Percentiles rank a stretch among this genome's conserved stretches.
Evolutionary conservation across 129 eudicot species (phyloP).

Genomic region (Centaurea solstitialis): DNA sequence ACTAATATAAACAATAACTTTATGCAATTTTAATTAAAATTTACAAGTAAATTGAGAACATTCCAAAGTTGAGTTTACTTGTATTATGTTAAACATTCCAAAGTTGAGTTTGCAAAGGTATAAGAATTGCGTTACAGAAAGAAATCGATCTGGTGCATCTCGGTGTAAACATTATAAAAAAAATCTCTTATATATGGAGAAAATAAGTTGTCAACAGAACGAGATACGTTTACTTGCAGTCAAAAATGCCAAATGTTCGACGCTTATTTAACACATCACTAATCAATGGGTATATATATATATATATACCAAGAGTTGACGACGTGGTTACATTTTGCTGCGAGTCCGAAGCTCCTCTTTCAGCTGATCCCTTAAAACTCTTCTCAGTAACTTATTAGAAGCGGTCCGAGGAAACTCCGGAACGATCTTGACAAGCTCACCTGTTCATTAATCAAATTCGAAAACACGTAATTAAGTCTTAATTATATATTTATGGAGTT

Average conservation of each 20-base stretch:
- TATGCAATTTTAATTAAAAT: too few relatives aligned
- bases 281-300: too few relatives aligned
- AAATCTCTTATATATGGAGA: too few relatives aligned
- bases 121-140: too few relatives aligned
- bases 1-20: too few relatives aligned
- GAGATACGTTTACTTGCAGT: not conserved
- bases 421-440: constrained; percentile 72
- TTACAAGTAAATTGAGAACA: too few relatives aligned
- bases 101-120: too few relatives aligned
- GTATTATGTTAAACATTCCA: too few relatives aligned
- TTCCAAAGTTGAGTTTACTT: too few relatives aligned
- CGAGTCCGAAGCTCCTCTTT: constrained; percentile 48
- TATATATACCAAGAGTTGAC: not conserved
- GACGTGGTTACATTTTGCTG: constrained; percentile 52
- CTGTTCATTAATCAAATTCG: constrained; percentile 40
- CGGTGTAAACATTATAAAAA: too few relatives aligned
- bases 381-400: constrained; percentile 75
- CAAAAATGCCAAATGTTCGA: not conserved
- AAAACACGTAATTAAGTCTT: not conserved
- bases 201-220: not conserved
- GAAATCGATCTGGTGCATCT: too few relatives aligned
- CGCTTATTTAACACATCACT: not conserved
- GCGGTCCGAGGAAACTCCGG: constrained; percentile 88
- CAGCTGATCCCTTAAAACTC: constrained; percentile 74
- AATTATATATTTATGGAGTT: not conserved